These are phyloP conservation scores for Panicum hallii DNA, from an alignment of 202 grass and related monocot genomes.

Conservation along the genomic window DNA sequence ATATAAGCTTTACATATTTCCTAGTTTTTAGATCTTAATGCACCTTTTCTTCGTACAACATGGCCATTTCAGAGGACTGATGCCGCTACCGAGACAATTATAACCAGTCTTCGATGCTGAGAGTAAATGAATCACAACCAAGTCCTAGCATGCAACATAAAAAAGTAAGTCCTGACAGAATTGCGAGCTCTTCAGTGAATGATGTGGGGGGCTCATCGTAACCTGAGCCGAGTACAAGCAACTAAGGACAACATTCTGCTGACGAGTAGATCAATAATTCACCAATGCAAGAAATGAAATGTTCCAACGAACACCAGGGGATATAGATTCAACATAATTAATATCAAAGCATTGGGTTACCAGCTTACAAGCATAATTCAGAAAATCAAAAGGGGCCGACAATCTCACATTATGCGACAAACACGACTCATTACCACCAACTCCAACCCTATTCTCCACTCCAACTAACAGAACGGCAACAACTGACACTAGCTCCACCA, in stretches of 20 bases:
- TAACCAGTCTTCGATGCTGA: no score
- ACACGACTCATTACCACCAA: neutral
- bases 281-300: neutral
- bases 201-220: neutral
- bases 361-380: neutral
- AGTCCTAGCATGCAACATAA: no score
- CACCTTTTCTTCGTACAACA: no score
- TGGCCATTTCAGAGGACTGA: no score
- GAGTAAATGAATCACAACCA: no score
- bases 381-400: neutral
- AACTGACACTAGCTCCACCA: neutral
- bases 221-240: conserved; percentile 1
- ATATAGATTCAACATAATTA: neutral
- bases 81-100: no score
- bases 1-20: no score
- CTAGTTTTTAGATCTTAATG: no score
- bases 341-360: neutral
- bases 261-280: neutral
- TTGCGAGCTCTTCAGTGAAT: neutral
- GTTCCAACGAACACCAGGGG: neutral
- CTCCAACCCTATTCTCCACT: neutral
- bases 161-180: neutral
- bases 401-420: neutral
- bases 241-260: neutral
- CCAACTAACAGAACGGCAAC: neutral